A percentile compares a stretch with the other conserved stretches of the same genome.
Conservation (phyloP, 1,139 yeast genomes). For the Arxiozyma heterogenica region DNA sequence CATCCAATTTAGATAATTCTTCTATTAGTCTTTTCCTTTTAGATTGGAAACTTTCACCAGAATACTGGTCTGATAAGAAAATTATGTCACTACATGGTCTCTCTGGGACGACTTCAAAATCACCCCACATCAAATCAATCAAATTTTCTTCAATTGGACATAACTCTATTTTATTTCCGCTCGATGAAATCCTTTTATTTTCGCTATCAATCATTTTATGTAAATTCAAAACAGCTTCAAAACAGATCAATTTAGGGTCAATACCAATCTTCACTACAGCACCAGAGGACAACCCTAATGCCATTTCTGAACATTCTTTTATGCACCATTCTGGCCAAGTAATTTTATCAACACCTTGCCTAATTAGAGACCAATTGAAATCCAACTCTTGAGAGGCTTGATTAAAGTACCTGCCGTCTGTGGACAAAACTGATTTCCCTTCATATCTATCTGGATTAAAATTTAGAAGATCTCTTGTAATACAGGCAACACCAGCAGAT, state of each 20-base stretch:
- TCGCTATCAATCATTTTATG: conserved; percentile 27
- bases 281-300: conserved; percentile 32
- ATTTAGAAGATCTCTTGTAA: conserved; percentile 56
- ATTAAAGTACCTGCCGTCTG: conserved; percentile 90
- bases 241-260: conserved; percentile 65
- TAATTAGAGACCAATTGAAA: conserved; percentile 76
- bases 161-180: conserved; percentile 43
- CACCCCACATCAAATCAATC: conserved; percentile 67
- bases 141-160: conserved; percentile 62
- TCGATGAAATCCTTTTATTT: conserved; percentile 18
- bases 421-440: conserved; percentile 66
- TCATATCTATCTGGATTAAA: conserved; percentile 33
- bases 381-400: conserved; percentile 88
- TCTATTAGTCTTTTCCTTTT: conserved; percentile 32
- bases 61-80: conserved; percentile 37
- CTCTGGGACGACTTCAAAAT: conserved; percentile 41
- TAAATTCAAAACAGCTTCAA: conserved; percentile 34
- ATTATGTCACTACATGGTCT: conserved; percentile 39
- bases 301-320: conserved; percentile 50
- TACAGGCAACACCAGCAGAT: conserved; percentile 86
- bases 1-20: conserved; percentile 34
- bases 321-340: conserved; percentile 88
- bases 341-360: conserved; percentile 68
- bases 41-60: conserved; percentile 40
- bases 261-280: conserved; percentile 34